Evolutionary conservation across 1,284 basidiomycete species (phyloP).

Genomic region (Cystobasidium slooffiae): DNA sequence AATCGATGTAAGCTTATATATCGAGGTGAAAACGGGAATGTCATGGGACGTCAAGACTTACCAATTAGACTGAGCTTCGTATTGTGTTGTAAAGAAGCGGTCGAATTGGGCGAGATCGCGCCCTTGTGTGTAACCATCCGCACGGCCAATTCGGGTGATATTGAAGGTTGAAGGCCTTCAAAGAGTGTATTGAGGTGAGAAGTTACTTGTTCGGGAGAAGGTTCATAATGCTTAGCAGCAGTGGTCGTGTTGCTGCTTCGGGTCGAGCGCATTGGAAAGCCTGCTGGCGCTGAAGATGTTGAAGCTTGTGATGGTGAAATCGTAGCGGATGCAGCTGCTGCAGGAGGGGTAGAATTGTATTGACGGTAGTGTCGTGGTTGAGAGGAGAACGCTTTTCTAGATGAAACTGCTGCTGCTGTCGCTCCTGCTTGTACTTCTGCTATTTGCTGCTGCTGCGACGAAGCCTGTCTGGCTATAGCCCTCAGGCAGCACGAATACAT

Average conservation of each 20-base stretch:
- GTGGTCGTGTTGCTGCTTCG: not conserved
- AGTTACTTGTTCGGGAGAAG: slow-evolving; percentile 17
- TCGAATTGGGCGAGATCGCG: slow-evolving; percentile 16
- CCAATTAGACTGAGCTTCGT: slow-evolving; percentile 40
- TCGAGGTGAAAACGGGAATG: not conserved
- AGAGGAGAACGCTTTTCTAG: not conserved
- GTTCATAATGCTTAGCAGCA: slow-evolving; percentile 19
- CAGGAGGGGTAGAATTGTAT: not conserved
- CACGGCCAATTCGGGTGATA: slow-evolving; percentile 34
- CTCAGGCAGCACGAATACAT: slow-evolving; percentile 23
- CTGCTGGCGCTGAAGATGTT: slow-evolving; percentile 8
- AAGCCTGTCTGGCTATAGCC: slow-evolving; percentile 10
- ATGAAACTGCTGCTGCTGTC: not conserved
- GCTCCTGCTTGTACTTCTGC: slow-evolving; percentile 5
- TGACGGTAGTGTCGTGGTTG: not conserved
- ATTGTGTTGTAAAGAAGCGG: slow-evolving; percentile 35
- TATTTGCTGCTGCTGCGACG: not conserved
- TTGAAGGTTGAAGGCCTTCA: slow-evolving; percentile 37
- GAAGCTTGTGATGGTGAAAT: slow-evolving; percentile 8
- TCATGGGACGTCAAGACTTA: not conserved
- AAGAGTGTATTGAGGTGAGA: slow-evolving; percentile 40
- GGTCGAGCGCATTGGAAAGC: not conserved
- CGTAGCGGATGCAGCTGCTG: not conserved
- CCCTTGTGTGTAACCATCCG: slow-evolving; percentile 45
- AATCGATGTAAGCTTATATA: too few species aligned